Evolutionary conservation across 2,329 filamentous ascomycete genomes (phyloP).

Genomic region (Fusarium dlaminii): DNA sequence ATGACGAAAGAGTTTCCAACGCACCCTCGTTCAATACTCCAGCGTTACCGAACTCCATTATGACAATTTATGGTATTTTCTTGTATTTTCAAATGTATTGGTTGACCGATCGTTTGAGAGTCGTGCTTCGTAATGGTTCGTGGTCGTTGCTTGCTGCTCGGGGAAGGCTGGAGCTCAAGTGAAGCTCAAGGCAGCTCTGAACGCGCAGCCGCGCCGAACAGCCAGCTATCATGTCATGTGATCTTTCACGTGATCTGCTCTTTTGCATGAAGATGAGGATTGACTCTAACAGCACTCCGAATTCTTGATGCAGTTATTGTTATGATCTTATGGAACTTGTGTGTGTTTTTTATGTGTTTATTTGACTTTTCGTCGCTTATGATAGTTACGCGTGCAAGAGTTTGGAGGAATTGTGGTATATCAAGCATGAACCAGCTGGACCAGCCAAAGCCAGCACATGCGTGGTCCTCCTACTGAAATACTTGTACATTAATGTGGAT

Average conservation of each 20-base stretch:
- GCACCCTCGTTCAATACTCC: conserved; percentile 72
- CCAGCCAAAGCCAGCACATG: conserved; percentile 34
- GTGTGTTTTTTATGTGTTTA: not conserved
- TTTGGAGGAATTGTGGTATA: not conserved
- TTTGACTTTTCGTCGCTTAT: not conserved
- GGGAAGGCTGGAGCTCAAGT: conserved; percentile 50
- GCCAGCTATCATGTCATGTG: conserved; percentile 26
- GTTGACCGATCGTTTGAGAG: conserved; percentile 6
- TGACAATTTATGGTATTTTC: conserved; percentile 6
- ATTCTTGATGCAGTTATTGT: not conserved
- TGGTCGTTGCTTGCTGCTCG: conserved; percentile 39
- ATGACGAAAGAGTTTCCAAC: conserved; percentile 39
- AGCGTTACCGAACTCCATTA: conserved; percentile 71
- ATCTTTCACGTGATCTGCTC: conserved; percentile 24
- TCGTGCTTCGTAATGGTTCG: conserved; percentile 37
- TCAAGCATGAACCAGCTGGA: conserved; percentile 23
- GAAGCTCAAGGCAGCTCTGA: conserved; percentile 59
- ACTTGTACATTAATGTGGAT: conserved; percentile 6
- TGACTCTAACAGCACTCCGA: not conserved
- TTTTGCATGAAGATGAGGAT: not conserved
- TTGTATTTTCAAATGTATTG: not conserved
- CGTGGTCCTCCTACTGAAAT: conserved; percentile 6
- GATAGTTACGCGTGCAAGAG: not conserved
- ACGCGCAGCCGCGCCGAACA: conserved; percentile 52
- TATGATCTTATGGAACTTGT: not conserved